Evolutionary conservation across 192 early-diverging fungal species (phyloP), one percentile per base, ranked within the genome.

Genomic region (Piromyces finnis): DNA sequence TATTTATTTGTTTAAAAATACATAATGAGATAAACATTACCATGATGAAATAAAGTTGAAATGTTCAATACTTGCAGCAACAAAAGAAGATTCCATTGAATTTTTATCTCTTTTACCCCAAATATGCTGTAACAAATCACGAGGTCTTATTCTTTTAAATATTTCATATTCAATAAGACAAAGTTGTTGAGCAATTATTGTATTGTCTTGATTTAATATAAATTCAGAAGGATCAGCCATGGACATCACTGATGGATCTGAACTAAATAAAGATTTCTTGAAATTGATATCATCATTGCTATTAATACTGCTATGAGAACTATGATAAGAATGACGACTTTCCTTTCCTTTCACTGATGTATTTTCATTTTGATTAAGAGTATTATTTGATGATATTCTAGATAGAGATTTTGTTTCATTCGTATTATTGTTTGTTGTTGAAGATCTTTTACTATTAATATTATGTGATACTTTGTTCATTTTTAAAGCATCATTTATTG

Each of bases 31-130:
- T 35, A 35, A 35, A 7, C 3, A 80, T 3, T 79, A 88, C 87
- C 87, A 93, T 9, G 89, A 84, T 12, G 91, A 92, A n/a, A 92
- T 89, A 79, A 88, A 91, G 80, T 92, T 93, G 79, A 92, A 92
- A 79, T 93, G 93, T 7, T 87, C 85, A 32, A 94, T 90, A 29
- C 86, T 90, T 5, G 89, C 90, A 51, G 88, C 88, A 12, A 87
- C 87, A 11, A 83, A 89, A 26, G 18, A 51, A 51, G 35, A 80
- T 32, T 82, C 83, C 79, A 81, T 80, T 68, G 77, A 84, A n/a
- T 84, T 41, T 80, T 83, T 80, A 81, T 80, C 27, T 80, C 82
- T 32, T 80, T 80, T 77, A 81, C 84, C 89, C 88, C 90, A 91
- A 9, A 90, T 89, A 77, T 88, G 85, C 36, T 90, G 85, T 28